These are phyloP conservation scores for Penicillium griseofulvum DNA, from an alignment of 2,329 filamentous ascomycete species.

Conservation along the genomic window DNA sequence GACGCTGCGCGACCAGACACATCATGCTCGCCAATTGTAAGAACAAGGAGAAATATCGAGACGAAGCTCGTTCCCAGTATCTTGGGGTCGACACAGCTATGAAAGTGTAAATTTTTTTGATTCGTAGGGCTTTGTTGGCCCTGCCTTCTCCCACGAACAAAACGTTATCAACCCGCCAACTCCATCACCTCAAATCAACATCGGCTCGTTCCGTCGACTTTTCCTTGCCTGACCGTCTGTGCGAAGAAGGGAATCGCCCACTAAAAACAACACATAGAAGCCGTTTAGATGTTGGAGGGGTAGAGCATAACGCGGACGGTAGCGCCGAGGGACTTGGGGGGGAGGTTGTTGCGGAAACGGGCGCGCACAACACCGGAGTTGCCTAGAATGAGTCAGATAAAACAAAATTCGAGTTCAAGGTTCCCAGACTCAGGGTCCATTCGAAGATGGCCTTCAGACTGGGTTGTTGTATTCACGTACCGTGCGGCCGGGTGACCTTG, in stretches of 20 bases:
- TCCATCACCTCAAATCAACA: conserved; percentile 38
- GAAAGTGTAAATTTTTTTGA: conserved; percentile 34
- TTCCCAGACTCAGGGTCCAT: background rate
- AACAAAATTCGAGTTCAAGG: background rate
- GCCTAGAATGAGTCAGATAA: conserved; percentile 52
- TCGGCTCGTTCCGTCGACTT: conserved; percentile 40
- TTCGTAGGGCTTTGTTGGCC: conserved; percentile 39
- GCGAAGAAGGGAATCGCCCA: conserved; percentile 38
- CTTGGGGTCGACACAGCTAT: conserved; percentile 28
- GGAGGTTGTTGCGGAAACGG: conserved; percentile 95
- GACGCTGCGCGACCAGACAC: conserved; percentile 30
- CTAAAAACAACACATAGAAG: conserved; percentile 33
- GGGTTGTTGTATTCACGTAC: conserved; percentile 52
- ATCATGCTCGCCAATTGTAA: conserved; percentile 26
- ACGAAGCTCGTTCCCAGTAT: conserved; percentile 23
- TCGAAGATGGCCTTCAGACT: background rate
- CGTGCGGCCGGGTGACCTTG: conserved; percentile 94
- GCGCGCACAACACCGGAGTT: conserved; percentile 98
- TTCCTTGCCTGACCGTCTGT: conserved; percentile 36
- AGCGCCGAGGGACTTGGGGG: conserved; percentile 93
- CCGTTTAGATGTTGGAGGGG: conserved; percentile 88
- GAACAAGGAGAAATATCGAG: conserved; percentile 19
- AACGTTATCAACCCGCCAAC: conserved; percentile 41
- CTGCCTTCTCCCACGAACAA: conserved; percentile 40
- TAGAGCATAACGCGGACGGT: conserved; percentile 97